Conservation (phyloP, 495 filamentous ascomycete species). For the Pyrenula aspistea region DNA sequence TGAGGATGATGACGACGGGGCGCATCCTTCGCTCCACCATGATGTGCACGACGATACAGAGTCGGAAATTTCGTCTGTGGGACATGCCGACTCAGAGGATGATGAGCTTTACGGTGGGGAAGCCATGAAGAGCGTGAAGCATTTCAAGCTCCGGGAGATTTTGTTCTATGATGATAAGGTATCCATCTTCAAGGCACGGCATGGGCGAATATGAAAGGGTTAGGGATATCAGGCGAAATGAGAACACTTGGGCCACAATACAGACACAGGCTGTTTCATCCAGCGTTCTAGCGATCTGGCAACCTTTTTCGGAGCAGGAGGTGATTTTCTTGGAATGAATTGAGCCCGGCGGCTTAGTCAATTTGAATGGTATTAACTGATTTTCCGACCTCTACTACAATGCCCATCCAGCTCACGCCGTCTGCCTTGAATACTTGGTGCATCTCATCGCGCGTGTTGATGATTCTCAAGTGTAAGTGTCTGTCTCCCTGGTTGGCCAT, state of each 20-base stretch:
- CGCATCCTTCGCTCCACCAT: slow-evolving; percentile 31
- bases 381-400: too few species aligned
- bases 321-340: not conserved
- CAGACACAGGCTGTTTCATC: not conserved
- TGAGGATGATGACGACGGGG: slow-evolving; percentile 33
- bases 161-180: slow-evolving; percentile 85
- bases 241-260: not conserved
- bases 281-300: not conserved
- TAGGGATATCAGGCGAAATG: not conserved
- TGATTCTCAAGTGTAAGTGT: too few species aligned
- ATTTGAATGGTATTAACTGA: too few species aligned
- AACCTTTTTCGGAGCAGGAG: not conserved
- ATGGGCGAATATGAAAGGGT: slow-evolving; percentile 47
- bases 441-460: too few species aligned
- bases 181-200: slow-evolving; percentile 68
- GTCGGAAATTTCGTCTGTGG: slow-evolving; percentile 22
- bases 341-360: too few species aligned
- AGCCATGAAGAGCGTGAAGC: slow-evolving; percentile 27
- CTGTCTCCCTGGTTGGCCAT: too few species aligned
- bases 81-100: slow-evolving; percentile 37
- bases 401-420: too few species aligned
- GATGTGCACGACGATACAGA: slow-evolving; percentile 33
- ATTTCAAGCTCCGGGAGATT: slow-evolving; percentile 66
- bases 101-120: slow-evolving; percentile 31
- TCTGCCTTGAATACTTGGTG: too few species aligned